Evolutionary conservation across 176 grass and related monocot species (phyloP).

Genomic region (Saccharum spontaneum): DNA sequence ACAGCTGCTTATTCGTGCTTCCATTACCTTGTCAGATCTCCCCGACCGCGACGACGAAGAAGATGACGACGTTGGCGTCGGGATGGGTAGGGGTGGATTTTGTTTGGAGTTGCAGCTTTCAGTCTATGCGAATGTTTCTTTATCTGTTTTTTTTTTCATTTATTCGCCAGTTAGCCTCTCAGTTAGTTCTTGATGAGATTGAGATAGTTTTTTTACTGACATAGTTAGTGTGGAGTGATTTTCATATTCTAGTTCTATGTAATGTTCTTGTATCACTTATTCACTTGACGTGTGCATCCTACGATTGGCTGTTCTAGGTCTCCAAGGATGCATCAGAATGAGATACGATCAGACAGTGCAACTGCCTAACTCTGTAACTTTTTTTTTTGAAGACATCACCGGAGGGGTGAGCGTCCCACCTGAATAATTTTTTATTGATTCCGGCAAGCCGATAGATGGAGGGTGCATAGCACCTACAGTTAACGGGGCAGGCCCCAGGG

Average conservation of each 20-base stretch:
- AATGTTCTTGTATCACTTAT: neutral
- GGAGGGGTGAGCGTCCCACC: too few species aligned
- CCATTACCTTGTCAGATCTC: conserved; percentile 40
- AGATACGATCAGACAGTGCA: neutral
- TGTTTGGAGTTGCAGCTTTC: neutral
- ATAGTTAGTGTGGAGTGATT: neutral
- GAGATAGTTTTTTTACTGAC: neutral
- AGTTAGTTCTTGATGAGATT: neutral
- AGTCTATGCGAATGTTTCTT: too few species aligned
- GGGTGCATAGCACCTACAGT: too few species aligned
- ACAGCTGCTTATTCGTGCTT: neutral
- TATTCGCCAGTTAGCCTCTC: neutral
- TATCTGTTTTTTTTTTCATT: neutral
- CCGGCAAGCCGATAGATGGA: too few species aligned
- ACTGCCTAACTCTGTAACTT: neutral
- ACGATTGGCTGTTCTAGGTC: neutral
- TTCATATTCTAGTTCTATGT: neutral
- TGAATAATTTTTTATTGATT: too few species aligned
- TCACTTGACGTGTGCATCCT: neutral
- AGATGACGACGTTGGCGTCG: conserved; percentile 10
- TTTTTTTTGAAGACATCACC: too few species aligned
- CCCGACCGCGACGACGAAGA: conserved; percentile 53
- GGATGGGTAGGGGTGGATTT: conserved; percentile 20
- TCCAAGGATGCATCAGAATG: neutral
- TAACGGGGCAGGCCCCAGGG: too few species aligned